Evolutionary conservation across 2,329 filamentous ascomycete genomes (phyloP), one percentile per base, ranked within the genome.

Genomic region (Colletotrichum sp.): DNA sequence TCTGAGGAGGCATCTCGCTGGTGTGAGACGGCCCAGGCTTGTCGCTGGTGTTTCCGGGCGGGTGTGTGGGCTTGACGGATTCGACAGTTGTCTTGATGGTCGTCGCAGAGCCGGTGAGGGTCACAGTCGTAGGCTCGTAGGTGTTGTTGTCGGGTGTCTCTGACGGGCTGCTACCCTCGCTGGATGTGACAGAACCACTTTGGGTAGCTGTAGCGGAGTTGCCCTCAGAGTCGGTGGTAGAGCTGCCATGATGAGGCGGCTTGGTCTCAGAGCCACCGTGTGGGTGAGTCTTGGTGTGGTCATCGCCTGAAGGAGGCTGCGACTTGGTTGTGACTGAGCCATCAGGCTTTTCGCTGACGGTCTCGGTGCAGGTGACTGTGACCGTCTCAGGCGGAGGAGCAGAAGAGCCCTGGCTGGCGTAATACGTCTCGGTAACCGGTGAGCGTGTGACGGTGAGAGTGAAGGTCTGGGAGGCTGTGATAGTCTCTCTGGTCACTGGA

Each of bases 391-490:
- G 68, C 11, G 47, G 33, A 18, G 57, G n/a, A 31, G 31, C 72
- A 9, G 47, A 24, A 27, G 57, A 36, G 31, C 24, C 11, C 27
- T 24, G 34, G 34, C 61, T 73, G 47, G 51, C 34, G 29, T 31
- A 38, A 11, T 67, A 62, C 12, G 72, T 74, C 57, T 74, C 72
- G 34, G 68, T 74, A 18, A 70, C 24, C 8, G 66, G 65, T 5
- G 38, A n/a, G 24, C 16, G 70, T 16, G 65, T 74, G 38, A 70
- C 12, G 6, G 70, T 73, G 12, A 74, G 43, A 7, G 73, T 61
- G 18, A 69, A 76, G 7, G 76, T 76, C 13, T 75, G 66, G n/a
- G 77, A 66, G 21, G 78, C 75, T 54, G 78, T 79, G 29, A 79
- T 72, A 7, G 76, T 76, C 8, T 80, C 73, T 18, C 27, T 71